Evolutionary conservation across 2,329 filamentous ascomycete genomes (phyloP).

Genomic region (Pseudogymnoascus sp.): DNA sequence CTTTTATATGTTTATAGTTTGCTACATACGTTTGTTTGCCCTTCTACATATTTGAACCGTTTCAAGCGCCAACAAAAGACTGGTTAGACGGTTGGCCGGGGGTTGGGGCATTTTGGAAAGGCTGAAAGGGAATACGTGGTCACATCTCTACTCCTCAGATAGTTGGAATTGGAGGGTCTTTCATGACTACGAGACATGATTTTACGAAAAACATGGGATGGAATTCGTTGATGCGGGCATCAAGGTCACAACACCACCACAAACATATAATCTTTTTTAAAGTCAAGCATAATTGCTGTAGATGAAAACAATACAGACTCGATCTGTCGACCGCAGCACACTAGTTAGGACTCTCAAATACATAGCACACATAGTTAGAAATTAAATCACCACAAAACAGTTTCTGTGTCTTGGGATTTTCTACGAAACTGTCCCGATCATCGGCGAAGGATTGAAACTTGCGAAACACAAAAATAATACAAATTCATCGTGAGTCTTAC

Average conservation of each 20-base stretch:
- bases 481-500: not conserved
- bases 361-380: slow-evolving; percentile 3
- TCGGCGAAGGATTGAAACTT: not conserved
- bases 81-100: not conserved
- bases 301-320: not conserved
- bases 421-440: not conserved
- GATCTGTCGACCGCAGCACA: not conserved
- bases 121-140: not conserved
- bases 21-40: not conserved
- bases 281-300: not conserved
- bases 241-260: not conserved
- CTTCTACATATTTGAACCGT: not conserved
- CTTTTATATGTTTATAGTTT: slow-evolving; percentile 3
- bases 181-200: slow-evolving; percentile 3
- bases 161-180: not conserved
- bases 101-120: not conserved
- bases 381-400: not conserved
- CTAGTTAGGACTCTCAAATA: not conserved
- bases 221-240: slow-evolving; percentile 1
- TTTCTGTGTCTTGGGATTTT: not conserved
- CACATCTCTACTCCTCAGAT: not conserved
- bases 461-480: not conserved
- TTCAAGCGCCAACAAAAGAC: not conserved
- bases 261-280: slow-evolving; percentile 4
- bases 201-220: not conserved